phyloP scores from a whole-genome alignment of 805 yeast species.

The Schwanniomyces pseudopolymorphus region DNA sequence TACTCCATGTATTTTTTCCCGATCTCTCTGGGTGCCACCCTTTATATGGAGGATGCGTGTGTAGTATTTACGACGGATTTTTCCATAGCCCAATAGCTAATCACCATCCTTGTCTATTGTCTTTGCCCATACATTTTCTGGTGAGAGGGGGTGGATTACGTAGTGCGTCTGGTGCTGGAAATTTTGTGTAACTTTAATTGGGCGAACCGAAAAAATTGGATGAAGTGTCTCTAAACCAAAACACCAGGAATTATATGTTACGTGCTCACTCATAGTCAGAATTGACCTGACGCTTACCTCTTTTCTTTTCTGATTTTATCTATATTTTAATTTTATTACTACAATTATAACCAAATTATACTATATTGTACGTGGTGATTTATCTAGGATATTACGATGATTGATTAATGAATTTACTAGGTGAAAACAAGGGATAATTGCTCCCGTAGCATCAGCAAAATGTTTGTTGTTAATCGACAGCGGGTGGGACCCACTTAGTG shows the following conservation, averaged over 20 bases:
- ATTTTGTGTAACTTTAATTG: constrained; percentile 3
- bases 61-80: not conserved
- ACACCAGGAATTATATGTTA: constrained; percentile 5
- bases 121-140: not conserved
- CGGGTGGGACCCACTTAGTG: not conserved
- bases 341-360: constrained; percentile 1
- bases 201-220: constrained; percentile 3
- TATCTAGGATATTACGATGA: not conserved
- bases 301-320: not conserved
- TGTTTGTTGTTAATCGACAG: not conserved
- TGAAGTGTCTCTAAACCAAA: constrained; percentile 9
- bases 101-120: not conserved
- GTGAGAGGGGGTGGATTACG: not conserved
- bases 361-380: not conserved
- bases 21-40: not conserved
- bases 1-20: not conserved
- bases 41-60: not conserved
- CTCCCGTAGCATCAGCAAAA: not conserved
- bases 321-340: not conserved
- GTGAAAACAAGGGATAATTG: not conserved
- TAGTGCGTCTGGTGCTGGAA: not conserved
- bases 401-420: not conserved
- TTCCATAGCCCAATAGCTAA: not conserved
- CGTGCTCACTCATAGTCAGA: constrained; percentile 1
- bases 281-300: not conserved